Evolutionary conservation across 768 basidiomycete genomes (phyloP).

Genomic region (Cubamyces sp.): DNA sequence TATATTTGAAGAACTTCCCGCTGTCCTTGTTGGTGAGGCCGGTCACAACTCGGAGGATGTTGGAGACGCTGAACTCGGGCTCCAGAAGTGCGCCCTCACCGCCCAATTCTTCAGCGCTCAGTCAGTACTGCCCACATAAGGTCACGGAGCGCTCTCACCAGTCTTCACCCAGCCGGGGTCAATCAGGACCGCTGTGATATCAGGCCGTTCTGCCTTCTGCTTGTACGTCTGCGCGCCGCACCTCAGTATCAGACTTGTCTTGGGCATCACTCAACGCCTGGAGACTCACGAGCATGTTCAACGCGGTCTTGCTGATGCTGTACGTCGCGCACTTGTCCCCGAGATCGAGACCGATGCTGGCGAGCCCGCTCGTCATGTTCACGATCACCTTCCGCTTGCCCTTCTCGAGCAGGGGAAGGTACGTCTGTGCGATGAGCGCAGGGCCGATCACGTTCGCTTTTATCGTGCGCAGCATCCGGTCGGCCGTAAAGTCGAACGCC

Average conservation of each 20-base stretch:
- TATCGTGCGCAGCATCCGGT: conserved; percentile 31
- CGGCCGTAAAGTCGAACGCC: conserved; percentile 32
- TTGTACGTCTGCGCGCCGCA: conserved; percentile 39
- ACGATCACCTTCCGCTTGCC: conserved; percentile 39
- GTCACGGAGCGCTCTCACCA: conserved; percentile 26
- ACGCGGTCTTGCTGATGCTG: conserved; percentile 42
- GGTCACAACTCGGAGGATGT: conserved; percentile 35
- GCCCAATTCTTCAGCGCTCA: conserved; percentile 38
- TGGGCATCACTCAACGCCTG: not conserved
- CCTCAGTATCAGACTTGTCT: not conserved
- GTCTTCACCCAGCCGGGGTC: conserved; percentile 48
- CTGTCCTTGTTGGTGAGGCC: conserved; percentile 32
- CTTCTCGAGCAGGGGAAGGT: conserved; percentile 40
- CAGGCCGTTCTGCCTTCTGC: conserved; percentile 39
- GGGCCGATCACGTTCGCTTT: conserved; percentile 42
- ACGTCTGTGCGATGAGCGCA: conserved; percentile 38
- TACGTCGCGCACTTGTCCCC: conserved; percentile 38
- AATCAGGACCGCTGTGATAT: conserved; percentile 37
- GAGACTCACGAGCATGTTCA: conserved; percentile 45
- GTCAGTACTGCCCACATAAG: not conserved
- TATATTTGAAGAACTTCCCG: conserved; percentile 39
- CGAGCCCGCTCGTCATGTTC: conserved; percentile 40
- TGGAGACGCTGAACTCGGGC: conserved; percentile 36
- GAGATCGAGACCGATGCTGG: conserved; percentile 38
- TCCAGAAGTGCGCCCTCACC: conserved; percentile 36